Conservation (phyloP, 352 stramenopile species). For the Thalassiosira exigua region DNA sequence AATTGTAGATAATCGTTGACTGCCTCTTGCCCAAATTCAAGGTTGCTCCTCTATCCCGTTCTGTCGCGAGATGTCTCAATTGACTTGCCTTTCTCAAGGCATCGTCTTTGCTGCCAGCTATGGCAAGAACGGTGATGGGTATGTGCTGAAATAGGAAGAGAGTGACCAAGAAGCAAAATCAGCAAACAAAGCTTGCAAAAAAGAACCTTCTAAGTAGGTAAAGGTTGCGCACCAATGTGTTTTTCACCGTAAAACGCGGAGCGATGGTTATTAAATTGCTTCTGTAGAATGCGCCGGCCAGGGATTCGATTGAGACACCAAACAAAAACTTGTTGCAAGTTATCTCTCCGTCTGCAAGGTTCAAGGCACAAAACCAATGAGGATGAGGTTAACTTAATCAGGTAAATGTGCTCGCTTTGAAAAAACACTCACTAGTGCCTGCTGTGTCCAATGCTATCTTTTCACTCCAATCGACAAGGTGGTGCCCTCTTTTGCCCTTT, state of each 20-base stretch:
- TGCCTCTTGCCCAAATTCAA: slow-evolving; percentile 24
- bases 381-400: too few relatives aligned
- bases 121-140: slow-evolving; percentile 44
- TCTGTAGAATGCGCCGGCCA: slow-evolving; percentile 53
- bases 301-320: slow-evolving; percentile 47
- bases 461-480: slow-evolving; percentile 49
- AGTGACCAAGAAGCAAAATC: too few relatives aligned
- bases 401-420: too few relatives aligned
- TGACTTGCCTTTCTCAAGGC: slow-evolving; percentile 23
- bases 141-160: slow-evolving; percentile 58
- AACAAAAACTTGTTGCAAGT: slow-evolving; percentile 53
- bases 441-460: slow-evolving; percentile 51
- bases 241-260: slow-evolving; percentile 63
- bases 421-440: slow-evolving; percentile 34
- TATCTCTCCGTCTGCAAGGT: slow-evolving; percentile 49
- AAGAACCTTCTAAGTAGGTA: too few relatives aligned
- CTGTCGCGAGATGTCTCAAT: slow-evolving; percentile 10
- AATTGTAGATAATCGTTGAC: slow-evolving; percentile 46
- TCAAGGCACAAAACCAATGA: too few relatives aligned
- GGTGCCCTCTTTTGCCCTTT: slow-evolving; percentile 17
- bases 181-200: too few relatives aligned
- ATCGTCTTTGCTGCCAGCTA: slow-evolving; percentile 40
- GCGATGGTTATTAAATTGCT: slow-evolving; percentile 47
- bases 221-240: too few relatives aligned
- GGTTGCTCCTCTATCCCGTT: slow-evolving; percentile 14